Conservation (phyloP, 495 filamentous ascomycete genomes). For the Terfezia boudieri region DNA sequence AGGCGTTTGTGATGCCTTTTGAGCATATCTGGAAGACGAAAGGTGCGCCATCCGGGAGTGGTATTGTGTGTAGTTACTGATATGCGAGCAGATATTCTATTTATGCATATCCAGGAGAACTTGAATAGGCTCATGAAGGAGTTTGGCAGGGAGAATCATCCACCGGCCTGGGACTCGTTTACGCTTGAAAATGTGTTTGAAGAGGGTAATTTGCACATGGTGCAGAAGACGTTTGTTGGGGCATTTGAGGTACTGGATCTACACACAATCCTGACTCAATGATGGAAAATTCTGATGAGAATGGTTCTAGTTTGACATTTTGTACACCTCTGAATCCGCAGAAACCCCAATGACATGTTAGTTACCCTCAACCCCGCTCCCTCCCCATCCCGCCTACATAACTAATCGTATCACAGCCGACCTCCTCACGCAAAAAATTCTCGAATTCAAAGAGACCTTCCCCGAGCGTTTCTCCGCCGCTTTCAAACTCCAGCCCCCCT, state of each 20-base stretch:
- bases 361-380: neutral
- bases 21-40: constrained; percentile 73
- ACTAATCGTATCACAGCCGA: constrained; percentile 32
- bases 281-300: no score
- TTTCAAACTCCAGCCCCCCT: constrained; percentile 55
- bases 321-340: constrained; percentile 66
- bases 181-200: constrained; percentile 47
- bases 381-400: constrained; percentile 2
- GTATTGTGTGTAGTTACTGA: no score
- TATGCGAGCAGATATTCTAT: constrained; percentile 28
- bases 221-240: constrained; percentile 85
- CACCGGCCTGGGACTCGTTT: constrained; percentile 71
- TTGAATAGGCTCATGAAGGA: constrained; percentile 45
- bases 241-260: constrained; percentile 40
- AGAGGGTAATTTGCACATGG: constrained; percentile 59
- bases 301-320: constrained; percentile 50
- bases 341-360: constrained; percentile 34
- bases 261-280: neutral
- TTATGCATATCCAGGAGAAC: constrained; percentile 51
- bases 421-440: constrained; percentile 45
- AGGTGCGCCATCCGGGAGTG: constrained; percentile 18
- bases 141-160: constrained; percentile 47
- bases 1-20: constrained; percentile 42
- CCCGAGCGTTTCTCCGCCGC: constrained; percentile 48
- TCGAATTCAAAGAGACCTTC: constrained; percentile 41